phyloP scores from a whole-genome alignment of 2,329 filamentous ascomycete genomes.

The Aspergillus costaricaensis region DNA sequence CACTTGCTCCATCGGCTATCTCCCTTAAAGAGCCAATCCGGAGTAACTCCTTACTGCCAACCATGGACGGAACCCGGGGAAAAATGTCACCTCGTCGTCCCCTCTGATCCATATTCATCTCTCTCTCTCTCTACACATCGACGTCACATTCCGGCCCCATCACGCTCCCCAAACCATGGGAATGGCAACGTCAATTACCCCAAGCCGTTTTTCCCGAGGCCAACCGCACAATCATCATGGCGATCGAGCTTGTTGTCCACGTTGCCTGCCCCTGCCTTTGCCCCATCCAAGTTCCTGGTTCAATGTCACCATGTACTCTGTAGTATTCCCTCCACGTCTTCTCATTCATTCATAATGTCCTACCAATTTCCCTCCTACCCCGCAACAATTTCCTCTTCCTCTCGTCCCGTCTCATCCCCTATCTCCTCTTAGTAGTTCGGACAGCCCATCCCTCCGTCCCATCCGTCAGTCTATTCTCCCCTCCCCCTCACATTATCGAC shows the following conservation, averaged over 20 bases:
- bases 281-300: background rate
- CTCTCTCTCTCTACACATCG: background rate
- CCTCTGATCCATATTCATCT: background rate
- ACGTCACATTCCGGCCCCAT: conserved; percentile 13
- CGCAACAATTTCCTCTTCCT: background rate
- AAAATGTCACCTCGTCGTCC: background rate
- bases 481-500: conserved; percentile 27
- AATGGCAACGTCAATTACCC: background rate
- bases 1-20: no score
- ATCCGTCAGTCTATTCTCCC: conserved; percentile 2
- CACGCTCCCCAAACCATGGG: background rate
- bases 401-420: conserved; percentile 26
- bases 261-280: background rate
- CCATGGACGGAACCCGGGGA: background rate
- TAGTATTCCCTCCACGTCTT: background rate
- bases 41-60: background rate
- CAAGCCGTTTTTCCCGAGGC: background rate
- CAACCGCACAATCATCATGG: background rate
- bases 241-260: background rate
- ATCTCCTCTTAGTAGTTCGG: conserved; percentile 5
- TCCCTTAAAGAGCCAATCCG: no score
- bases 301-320: conserved; percentile 10
- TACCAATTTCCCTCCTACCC: background rate
- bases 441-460: no score
- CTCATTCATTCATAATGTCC: background rate